Evolutionary conservation across 1,284 basidiomycete genomes (phyloP), one percentile per base, ranked within the genome.

Genomic region (Ustilago xerochloae): DNA sequence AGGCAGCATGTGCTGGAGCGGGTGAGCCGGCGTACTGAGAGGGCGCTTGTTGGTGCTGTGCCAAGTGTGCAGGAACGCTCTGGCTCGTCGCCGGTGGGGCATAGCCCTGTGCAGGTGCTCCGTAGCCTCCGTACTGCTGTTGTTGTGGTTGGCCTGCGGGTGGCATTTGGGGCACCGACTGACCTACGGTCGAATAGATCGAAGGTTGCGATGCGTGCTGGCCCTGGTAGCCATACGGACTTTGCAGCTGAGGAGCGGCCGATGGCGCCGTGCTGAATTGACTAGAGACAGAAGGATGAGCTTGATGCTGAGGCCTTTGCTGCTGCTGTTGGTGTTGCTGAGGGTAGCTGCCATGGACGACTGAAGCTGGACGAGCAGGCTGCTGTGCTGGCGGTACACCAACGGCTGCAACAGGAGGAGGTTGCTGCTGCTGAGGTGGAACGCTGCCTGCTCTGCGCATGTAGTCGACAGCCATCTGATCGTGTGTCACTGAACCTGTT

Each of bases 401-500:
- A 43, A 41, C 49, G 6, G 46, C 41, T 10, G 48, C 58, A 26
- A 39, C 50, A n/a, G 26, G 30, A 58, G 47, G 78, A 18, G 62
- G 81, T 53, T 78, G 77, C 35, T 61, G 65, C 50, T 65, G 73
- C 36, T 89, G 88, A 0, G 91, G 92, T 67, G 90, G 91, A 0
- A 88, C 87, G 63, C 87, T 88, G 39, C 89, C 84, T 4, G 85
- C 81, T n/a, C 84, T 65, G 9, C 70, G 57, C 63, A 80, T 76
- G 71, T 87, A 88, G 45, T 86, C 84, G 46, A 87, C 87, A 0
- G 92, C 92, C 90, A 94, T 91, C 49, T 89, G 88, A 85, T 95
- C 93, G 73, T 91, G 89, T 22, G 90, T 87, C 10, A 94, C 92
- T 15, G 90, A 88, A 8, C 93, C 93, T 56, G 86, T 88, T 2